Percentiles rank a stretch among this genome's conserved stretches.
phyloP scores from a whole-genome alignment of 495 filamentous ascomycete genomes.

The Neurospora sp. region DNA sequence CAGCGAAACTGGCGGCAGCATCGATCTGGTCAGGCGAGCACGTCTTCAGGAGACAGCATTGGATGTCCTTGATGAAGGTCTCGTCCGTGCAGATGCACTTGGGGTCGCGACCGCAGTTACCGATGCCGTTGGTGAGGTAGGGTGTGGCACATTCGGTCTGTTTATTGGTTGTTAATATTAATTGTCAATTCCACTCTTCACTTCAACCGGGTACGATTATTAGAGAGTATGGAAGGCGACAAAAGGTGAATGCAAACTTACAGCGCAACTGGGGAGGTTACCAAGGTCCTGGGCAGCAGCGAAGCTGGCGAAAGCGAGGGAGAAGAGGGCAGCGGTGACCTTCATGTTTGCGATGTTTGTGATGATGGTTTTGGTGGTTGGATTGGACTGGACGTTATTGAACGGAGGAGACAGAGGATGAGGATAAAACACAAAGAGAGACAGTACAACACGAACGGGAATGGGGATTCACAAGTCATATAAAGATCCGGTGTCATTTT shows the following conservation, averaged over 20 bases:
- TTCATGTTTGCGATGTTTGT: conserved; percentile 26
- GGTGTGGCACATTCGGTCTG: conserved; percentile 46
- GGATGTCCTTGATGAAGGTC: conserved; percentile 49
- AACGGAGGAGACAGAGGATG: neutral
- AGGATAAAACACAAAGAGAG: neutral
- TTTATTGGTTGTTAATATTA: neutral
- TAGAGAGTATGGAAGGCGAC: conserved; percentile 2
- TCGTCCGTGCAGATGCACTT: conserved; percentile 58
- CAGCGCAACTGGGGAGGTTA: conserved; percentile 45
- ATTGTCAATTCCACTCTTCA: neutral
- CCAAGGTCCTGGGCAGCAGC: conserved; percentile 31
- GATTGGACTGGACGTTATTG: neutral
- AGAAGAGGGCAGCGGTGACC: conserved; percentile 19
- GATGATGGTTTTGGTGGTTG: neutral
- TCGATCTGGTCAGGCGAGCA: conserved; percentile 49
- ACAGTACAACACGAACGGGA: neutral
- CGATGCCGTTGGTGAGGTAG: conserved; percentile 36
- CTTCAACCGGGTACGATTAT: neutral
- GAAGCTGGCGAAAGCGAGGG: conserved; percentile 19
- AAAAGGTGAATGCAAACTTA: conserved; percentile 21
- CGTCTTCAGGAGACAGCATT: conserved; percentile 52
- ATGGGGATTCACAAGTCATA: neutral
- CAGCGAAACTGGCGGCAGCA: conserved; percentile 24
- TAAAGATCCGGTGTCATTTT: neutral
- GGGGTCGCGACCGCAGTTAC: conserved; percentile 48